phyloP scores from a whole-genome alignment of 495 filamentous ascomycete species.

The Usnea hakonensis region DNA sequence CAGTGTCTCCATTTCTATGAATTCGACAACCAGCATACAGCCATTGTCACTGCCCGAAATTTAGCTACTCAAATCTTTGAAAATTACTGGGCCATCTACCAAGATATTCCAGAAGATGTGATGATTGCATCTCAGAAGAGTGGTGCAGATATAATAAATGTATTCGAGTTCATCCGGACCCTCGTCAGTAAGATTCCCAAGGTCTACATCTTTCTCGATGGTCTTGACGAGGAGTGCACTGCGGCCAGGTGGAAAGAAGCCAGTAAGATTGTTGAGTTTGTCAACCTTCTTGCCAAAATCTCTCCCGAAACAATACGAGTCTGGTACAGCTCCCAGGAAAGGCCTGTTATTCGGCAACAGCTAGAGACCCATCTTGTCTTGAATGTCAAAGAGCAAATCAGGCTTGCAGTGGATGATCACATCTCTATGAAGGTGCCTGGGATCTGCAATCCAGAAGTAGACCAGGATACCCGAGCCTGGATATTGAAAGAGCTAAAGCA shows the following conservation, averaged over 20 bases:
- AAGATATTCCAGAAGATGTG: slow-evolving; percentile 16
- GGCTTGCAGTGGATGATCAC: slow-evolving; percentile 1
- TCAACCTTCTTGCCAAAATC: not conserved
- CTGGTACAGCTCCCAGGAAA: slow-evolving; percentile 20
- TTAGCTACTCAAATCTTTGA: slow-evolving; percentile 15
- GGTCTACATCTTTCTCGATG: slow-evolving; percentile 18
- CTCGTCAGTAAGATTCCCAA: slow-evolving; percentile 7
- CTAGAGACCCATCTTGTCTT: not conserved
- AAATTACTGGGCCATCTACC: not conserved
- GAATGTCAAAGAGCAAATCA: slow-evolving; percentile 7
- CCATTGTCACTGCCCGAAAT: slow-evolving; percentile 9
- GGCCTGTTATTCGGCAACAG: not conserved
- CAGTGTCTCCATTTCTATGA: slow-evolving; percentile 14
- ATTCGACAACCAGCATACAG: slow-evolving; percentile 16
- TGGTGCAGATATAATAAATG: not conserved
- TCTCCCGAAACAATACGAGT: slow-evolving; percentile 1
- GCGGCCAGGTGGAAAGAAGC: slow-evolving; percentile 1
- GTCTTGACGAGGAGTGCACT: slow-evolving; percentile 17
- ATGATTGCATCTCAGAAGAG: not conserved
- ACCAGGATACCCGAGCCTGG: slow-evolving; percentile 1
- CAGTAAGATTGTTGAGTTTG: slow-evolving; percentile 8
- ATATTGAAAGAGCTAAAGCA: slow-evolving; percentile 2
- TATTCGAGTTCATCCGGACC: not conserved
- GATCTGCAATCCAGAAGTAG: slow-evolving; percentile 1
- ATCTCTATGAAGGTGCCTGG: slow-evolving; percentile 1